phyloP scores from a whole-genome alignment of 192 early-diverging fungal genomes.

The Coemansia sp. region DNA sequence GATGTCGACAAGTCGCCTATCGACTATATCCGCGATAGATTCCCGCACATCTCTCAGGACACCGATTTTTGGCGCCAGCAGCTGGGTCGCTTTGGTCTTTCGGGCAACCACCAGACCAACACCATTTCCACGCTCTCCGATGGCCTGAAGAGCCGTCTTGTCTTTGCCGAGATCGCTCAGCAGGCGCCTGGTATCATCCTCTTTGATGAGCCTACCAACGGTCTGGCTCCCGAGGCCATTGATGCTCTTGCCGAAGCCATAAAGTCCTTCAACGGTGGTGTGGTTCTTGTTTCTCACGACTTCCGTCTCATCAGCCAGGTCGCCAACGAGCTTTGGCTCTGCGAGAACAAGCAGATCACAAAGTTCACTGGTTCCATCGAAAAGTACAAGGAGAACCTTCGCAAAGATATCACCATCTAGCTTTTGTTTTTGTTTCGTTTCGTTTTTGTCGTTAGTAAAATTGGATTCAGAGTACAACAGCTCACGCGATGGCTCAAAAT shows the following conservation, averaged over 20 bases:
- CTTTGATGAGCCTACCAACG: slow-evolving; percentile 94
- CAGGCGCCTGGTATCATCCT: slow-evolving; percentile 83
- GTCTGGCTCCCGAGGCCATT: slow-evolving; percentile 90
- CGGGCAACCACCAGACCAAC: slow-evolving; percentile 88
- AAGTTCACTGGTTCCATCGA: slow-evolving; percentile 80
- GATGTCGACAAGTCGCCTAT: slow-evolving; percentile 83
- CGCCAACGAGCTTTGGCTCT: slow-evolving; percentile 91
- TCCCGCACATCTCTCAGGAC: slow-evolving; percentile 80
- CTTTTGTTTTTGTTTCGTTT: slow-evolving; percentile 3
- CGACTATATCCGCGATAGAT: slow-evolving; percentile 84
- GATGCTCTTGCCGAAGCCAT: slow-evolving; percentile 95
- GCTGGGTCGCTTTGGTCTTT: slow-evolving; percentile 92
- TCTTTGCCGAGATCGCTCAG: slow-evolving; percentile 68
- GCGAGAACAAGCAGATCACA: slow-evolving; percentile 75
- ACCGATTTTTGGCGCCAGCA: slow-evolving; percentile 86
- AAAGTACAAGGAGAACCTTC: slow-evolving; percentile 88
- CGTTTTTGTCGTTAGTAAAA: not conserved
- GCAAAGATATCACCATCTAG: slow-evolving; percentile 66
- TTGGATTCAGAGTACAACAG: not conserved
- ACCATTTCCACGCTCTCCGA: slow-evolving; percentile 88
- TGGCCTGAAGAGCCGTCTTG: slow-evolving; percentile 91
- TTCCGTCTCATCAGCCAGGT: slow-evolving; percentile 97
- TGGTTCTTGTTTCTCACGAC: slow-evolving; percentile 98
- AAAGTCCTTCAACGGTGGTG: slow-evolving; percentile 91
- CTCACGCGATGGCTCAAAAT: no score